A percentile compares a stretch with the other conserved stretches of the same genome.
Conservation (phyloP, 176 grass and related monocot species). For the Dendrocalamus sinicus region DNA sequence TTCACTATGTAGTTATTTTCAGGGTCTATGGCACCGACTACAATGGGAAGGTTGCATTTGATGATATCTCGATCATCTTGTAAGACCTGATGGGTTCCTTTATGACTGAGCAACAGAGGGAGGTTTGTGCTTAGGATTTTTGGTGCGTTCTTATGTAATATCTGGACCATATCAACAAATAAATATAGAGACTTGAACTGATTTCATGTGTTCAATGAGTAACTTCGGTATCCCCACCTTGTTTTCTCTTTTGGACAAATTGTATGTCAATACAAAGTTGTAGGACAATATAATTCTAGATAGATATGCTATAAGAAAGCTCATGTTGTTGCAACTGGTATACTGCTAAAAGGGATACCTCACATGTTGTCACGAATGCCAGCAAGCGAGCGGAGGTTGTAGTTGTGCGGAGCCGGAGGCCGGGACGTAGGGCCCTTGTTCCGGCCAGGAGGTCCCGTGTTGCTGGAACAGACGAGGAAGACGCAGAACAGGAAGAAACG, state of each 20-base stretch:
- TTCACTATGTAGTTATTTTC: constrained; percentile 78
- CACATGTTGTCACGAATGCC: not conserved
- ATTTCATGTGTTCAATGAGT: not conserved
- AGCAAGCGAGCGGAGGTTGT: no score
- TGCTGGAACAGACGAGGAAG: no score
- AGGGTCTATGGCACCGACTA: constrained; percentile 80
- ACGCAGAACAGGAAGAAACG: no score
- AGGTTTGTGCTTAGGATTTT: constrained; percentile 56
- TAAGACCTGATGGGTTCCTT: constrained; percentile 75
- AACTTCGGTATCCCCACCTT: not conserved
- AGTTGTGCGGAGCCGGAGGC: no score
- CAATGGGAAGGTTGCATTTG: constrained; percentile 82
- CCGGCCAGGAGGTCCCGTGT: no score
- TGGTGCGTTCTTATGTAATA: not conserved
- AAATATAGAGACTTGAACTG: not conserved
- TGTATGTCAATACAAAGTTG: not conserved
- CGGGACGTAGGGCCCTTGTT: no score
- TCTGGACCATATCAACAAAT: not conserved
- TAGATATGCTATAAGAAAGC: not conserved
- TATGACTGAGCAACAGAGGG: constrained; percentile 88
- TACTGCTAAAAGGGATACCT: not conserved
- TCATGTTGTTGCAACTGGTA: constrained; percentile 19
- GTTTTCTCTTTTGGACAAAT: not conserved
- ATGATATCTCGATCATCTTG: constrained; percentile 73
- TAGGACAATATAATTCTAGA: not conserved